Base-by-base conservation (phyloP, 2,329 filamentous ascomycete species). In the Exophiala phaeomuriformis region DNA sequence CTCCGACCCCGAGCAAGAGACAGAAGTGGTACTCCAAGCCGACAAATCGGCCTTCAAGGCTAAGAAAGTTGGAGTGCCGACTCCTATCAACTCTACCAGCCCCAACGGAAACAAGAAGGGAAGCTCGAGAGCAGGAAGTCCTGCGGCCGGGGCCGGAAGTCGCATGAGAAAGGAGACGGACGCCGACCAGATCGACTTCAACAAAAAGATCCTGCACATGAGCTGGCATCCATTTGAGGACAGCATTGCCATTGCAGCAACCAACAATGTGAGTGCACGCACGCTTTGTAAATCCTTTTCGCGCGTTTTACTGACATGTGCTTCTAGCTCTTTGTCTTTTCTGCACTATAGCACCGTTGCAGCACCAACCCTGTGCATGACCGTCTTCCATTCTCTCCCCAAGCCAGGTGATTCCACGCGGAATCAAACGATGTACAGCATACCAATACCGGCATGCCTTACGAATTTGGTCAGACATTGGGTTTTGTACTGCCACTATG, bases 191-290 rank as follows among this genome's bases (percentile, higher is more conserved):
- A 97, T 97, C 72, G 93, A 98, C 73, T 98, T 97, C 74, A 97
- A 97, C 80, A 98, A 97, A 82, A 98, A 98, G 82, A 98, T 98
- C 66, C 71, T 98, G 68, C 93, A 98, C 72, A 98, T 98, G 93
- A 97, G 91, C 75, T 98, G 93, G 93, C 93, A 98, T 83, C 93
- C 93, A 46, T 96, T 94, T 66, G 93, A 98, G 74, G 91, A 98
- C 75, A 97, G 91, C 75, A 98, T 98, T 74, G 93, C 93, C 53
- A 98, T 98, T 77, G 93, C 93, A 64, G 93, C 93, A 57, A 98
- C 93, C 61, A 98, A 98, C 79, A 98, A 98, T 74, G 93, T 97
- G 75, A 86, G 91, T 78, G 44, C 31, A 35, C 47, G 44, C 36
- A n/a, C 2, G 28, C 32, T n/a, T 19, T 10, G 12, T 8, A 3